phyloP scores from a whole-genome alignment of 352 stramenopile genomes.

The Hyaloperonospora arabidopsidis region DNA sequence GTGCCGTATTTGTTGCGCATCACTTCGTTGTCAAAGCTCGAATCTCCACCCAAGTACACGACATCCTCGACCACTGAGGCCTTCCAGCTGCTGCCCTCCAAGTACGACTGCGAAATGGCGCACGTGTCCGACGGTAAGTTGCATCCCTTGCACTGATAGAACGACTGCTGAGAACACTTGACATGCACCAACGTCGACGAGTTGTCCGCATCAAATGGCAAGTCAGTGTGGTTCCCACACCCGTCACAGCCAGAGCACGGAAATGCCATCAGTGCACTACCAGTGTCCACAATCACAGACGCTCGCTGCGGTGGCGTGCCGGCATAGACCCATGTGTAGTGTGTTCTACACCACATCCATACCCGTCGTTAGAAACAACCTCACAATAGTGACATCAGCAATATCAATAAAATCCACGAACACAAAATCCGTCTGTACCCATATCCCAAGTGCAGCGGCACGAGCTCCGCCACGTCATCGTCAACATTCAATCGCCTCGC shows the following conservation, averaged over 20 bases:
- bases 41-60: conserved; percentile 30
- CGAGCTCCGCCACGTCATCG: conserved; percentile 35
- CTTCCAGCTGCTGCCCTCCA: conserved; percentile 82
- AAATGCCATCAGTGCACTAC: conserved; percentile 71
- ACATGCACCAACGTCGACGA: conserved; percentile 69
- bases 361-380: too few relatives aligned
- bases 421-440: conserved; percentile 29
- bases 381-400: too few relatives aligned
- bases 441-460: conserved; percentile 59
- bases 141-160: conserved; percentile 62
- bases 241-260: conserved; percentile 66
- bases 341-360: conserved; percentile 34
- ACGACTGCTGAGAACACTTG: conserved; percentile 39
- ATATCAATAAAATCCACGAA: too few relatives aligned
- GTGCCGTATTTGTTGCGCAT: conserved; percentile 64
- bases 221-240: conserved; percentile 72
- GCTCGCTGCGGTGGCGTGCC: conserved; percentile 71
- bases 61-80: conserved; percentile 73
- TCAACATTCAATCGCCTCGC: conserved; percentile 32
- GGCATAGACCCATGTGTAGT: conserved; percentile 81
- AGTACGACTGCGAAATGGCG: conserved; percentile 70
- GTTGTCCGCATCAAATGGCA: conserved; percentile 44
- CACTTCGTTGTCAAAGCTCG: conserved; percentile 35
- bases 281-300: conserved; percentile 79
- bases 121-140: conserved; percentile 37